Evolutionary conservation across 768 basidiomycete genomes (phyloP), one percentile per base, ranked within the genome.

Genomic region (Amanita thiersii): DNA sequence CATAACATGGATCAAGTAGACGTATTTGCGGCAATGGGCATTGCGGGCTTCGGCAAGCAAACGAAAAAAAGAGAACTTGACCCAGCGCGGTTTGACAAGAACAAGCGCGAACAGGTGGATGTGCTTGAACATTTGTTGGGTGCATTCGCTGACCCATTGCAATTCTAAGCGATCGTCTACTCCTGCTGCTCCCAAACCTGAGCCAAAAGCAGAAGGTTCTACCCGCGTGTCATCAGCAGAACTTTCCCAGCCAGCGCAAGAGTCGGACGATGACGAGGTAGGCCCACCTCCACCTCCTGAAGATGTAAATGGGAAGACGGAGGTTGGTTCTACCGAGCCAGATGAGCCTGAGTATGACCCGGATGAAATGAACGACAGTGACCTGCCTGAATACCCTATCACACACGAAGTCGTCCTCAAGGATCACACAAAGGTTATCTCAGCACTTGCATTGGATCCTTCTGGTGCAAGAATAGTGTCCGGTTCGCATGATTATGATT

Each of bases 401-500:
- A 84, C 90, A 4, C 94, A 98, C 57, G 93, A 98, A 66, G 75
- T 94, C 42, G 62, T 77, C 8, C 72, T 98, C 55, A 96, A 94
- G 61, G 93, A 98, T 62, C 96, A 99, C 57, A 83, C 77, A 10
- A 99, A 98, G 66, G 90, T 96, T 40, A 80, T 98, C 14, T 90
- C 93, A 17, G 91, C 96, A 3, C 68, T 99, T 14, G 73, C 91
- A 0, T 66, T 98, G 35, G 96, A 99, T 61, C 88, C 92, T 5
- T 88, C 93, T 15, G 96, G 96, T 44, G 92, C 94, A 9, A 79
- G 96, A 25, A 64, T 99, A 21, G 63, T 88, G 12, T 86, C 89
- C 6, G 96, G 96, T 11, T 89, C 89, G 14, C 85, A 98, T 64
- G 96, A 99, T 59, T 98, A 98, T 56, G 96, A 99, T 61, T 82